Conservation (phyloP, 176 grass and related monocot species). For the Typha latifolia region DNA sequence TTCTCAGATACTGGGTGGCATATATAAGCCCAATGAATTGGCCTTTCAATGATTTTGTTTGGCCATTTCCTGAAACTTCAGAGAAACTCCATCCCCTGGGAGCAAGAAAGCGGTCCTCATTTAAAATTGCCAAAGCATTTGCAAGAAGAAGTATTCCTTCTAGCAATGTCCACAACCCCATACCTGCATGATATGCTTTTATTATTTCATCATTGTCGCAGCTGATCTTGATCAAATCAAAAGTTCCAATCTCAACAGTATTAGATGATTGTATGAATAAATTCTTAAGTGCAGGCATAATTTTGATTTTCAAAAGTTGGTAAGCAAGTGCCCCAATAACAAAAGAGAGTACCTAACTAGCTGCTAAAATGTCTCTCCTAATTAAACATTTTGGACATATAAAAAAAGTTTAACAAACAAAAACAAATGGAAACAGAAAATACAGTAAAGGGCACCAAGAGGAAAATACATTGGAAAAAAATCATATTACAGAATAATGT, state of each 20-base stretch:
- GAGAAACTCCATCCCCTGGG: slow-evolving; percentile 78
- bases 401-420: too few relatives aligned
- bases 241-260: neutral
- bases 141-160: slow-evolving; percentile 65
- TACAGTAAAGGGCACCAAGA: too few relatives aligned
- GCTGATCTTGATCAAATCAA: neutral
- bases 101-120: slow-evolving; percentile 71
- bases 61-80: slow-evolving; percentile 61
- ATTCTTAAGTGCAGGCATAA: too few relatives aligned
- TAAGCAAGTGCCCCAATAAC: neutral
- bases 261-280: neutral
- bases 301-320: neutral
- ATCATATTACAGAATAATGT: too few relatives aligned
- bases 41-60: slow-evolving; percentile 64
- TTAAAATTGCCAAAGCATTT: slow-evolving; percentile 75
- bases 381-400: too few relatives aligned
- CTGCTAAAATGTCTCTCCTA: too few relatives aligned
- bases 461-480: too few relatives aligned
- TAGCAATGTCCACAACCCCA: slow-evolving; percentile 64
- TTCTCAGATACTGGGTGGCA: slow-evolving; percentile 56
- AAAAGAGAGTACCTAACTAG: too few relatives aligned
- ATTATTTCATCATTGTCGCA: slow-evolving; percentile 11
- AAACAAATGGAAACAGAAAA: too few relatives aligned
- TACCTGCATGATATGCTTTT: slow-evolving; percentile 35
- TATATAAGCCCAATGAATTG: slow-evolving; percentile 73